phyloP scores from a whole-genome alignment of 2,329 filamentous ascomycete species.

The Aspergillus sp. region DNA sequence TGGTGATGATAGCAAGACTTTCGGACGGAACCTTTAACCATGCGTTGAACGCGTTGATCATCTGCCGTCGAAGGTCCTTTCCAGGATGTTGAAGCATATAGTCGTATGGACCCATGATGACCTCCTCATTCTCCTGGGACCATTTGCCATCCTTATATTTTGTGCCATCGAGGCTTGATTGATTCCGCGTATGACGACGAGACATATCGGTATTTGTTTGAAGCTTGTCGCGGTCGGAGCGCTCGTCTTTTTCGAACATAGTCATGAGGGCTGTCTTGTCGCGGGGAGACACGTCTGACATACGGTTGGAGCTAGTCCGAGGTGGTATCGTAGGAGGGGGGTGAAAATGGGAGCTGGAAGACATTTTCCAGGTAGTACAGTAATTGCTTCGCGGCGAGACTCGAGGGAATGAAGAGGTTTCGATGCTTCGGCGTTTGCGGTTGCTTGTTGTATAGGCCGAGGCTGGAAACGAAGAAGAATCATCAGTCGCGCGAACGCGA shows the following conservation, averaged over 20 bases:
- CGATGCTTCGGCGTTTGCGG: neutral
- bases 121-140: slow-evolving; percentile 42
- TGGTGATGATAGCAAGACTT: slow-evolving; percentile 44
- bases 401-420: neutral
- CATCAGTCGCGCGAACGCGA: neutral
- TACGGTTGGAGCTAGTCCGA: slow-evolving; percentile 2
- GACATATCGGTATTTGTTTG: slow-evolving; percentile 24
- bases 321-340: slow-evolving; percentile 3
- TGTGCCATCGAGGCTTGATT: slow-evolving; percentile 40
- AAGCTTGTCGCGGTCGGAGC: slow-evolving; percentile 48
- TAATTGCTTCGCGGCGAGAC: neutral
- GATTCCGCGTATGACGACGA: slow-evolving; percentile 34
- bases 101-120: slow-evolving; percentile 46
- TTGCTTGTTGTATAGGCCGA: neutral
- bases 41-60: slow-evolving; percentile 47
- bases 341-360: slow-evolving; percentile 8
- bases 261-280: slow-evolving; percentile 49
- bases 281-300: slow-evolving; percentile 7
- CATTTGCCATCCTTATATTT: slow-evolving; percentile 40
- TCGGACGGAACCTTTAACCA: slow-evolving; percentile 45
- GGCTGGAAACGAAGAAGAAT: neutral
- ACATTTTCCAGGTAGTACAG: neutral
- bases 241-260: slow-evolving; percentile 57
- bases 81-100: slow-evolving; percentile 46
- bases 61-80: slow-evolving; percentile 45